Percentiles rank a stretch among this genome's conserved stretches.
These are phyloP conservation scores for Pharnaceum exiguum DNA, from an alignment of 148 eudicot genomes.

Conservation along the genomic window DNA sequence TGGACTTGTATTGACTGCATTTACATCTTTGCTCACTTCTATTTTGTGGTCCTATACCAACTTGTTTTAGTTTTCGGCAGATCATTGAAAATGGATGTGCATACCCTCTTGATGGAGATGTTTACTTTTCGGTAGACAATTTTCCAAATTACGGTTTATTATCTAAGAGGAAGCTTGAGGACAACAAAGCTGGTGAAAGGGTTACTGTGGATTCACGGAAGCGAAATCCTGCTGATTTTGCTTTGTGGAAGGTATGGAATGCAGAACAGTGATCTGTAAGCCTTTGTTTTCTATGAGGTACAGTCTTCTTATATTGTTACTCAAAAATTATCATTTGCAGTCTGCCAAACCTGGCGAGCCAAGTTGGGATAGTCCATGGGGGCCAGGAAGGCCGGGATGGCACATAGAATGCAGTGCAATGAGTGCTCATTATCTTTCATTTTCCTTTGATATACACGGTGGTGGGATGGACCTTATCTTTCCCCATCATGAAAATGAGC, in stretches of 20 bases:
- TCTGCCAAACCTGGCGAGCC: slow-evolving; percentile 91
- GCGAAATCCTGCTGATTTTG: slow-evolving; percentile 82
- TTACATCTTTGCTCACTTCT: neutral
- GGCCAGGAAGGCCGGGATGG: slow-evolving; percentile 98
- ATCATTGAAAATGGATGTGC: slow-evolving; percentile 67
- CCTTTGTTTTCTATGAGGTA: neutral
- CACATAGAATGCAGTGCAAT: slow-evolving; percentile 99
- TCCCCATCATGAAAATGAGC: slow-evolving; percentile 95
- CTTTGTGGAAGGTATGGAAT: slow-evolving; percentile 77
- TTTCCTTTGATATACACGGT: slow-evolving; percentile 83
- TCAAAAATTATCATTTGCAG: slow-evolving; percentile 26
- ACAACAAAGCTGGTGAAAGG: slow-evolving; percentile 92
- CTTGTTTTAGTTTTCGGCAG: slow-evolving; percentile 28
- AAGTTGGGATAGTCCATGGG: slow-evolving; percentile 93
- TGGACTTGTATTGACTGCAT: too few species aligned
- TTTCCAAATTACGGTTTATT: slow-evolving; percentile 65
- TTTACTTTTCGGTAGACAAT: slow-evolving; percentile 75
- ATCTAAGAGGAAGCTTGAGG: slow-evolving; percentile 74
- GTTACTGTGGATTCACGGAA: slow-evolving; percentile 82
- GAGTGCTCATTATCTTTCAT: slow-evolving; percentile 71
- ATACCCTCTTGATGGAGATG: slow-evolving; percentile 82
- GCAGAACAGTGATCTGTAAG: neutral
- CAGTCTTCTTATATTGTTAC: neutral
- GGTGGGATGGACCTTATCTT: slow-evolving; percentile 89
- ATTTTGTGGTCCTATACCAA: neutral